Base-by-base conservation (phyloP, 176 grass and related monocot genomes). In the Carex littledalei region DNA sequence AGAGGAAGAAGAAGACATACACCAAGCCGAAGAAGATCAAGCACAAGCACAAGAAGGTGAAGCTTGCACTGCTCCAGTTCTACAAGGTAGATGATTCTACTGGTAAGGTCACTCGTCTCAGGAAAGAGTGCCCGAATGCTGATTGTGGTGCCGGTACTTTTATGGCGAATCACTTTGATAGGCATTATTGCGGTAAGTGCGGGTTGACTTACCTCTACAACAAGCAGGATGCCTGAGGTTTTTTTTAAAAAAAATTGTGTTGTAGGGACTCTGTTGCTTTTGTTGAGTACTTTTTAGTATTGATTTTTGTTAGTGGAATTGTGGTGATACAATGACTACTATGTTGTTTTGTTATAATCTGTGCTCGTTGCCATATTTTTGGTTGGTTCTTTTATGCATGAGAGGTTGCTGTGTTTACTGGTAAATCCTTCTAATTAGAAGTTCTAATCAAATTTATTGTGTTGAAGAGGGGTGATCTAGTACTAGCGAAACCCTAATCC, bases 131-230 rank as follows among this genome's bases (percentile, higher is more conserved):
- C 86, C 86, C 80, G 0, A 87, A 87, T 73, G 80, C 86, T 2
- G 86, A 87, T 14, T 87, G 86, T 9, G 86, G 86, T 32, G 86
- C 86, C 1, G 80, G 86, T 2, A 87, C 86, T 57, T 87, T 87
- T 68, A 87, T 87, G 86, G 86, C 80, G 21, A 87, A 83, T 67
- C 80, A 87, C 80, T 87, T 87, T 24, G 86, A 87, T 10, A 80
- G 86, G 6, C 86, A 87, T 55, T 87, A 87, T 56, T 87, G 86
- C 0, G 80, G 86, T 49, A 87, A 87, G 80, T 87, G 86, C 10
- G 80, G 86, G 21, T 56, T 87, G 3, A 87, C 86, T 57, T 87
- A 84, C 58, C 78, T 87, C 57, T 87, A 87, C 79, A 74, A 87
- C 43, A 87, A 87, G 85, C 80, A 82, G 80, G 60, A 22, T 16